A percentile compares a stretch with the other conserved stretches of the same genome.
These are phyloP conservation scores for Pythium dissotocum DNA, from an alignment of 352 stramenopile genomes.

Conservation along the genomic window DNA sequence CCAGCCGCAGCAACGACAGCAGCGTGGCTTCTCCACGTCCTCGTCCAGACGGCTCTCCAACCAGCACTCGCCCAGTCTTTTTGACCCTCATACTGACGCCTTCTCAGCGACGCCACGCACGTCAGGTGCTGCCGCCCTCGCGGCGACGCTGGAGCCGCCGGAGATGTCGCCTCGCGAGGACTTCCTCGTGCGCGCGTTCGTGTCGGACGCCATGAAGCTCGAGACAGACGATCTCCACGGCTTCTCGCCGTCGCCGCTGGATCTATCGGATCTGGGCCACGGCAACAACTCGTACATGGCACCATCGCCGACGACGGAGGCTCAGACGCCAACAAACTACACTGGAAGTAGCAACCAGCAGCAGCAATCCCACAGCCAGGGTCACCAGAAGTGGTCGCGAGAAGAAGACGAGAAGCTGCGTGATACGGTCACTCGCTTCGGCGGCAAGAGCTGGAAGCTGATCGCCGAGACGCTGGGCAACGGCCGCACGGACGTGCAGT, in stretches of 20 bases:
- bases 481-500: slow-evolving; percentile 92
- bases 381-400: slow-evolving; percentile 77
- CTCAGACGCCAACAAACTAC: neutral
- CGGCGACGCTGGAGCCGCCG: slow-evolving; percentile 29
- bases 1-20: neutral
- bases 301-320: neutral
- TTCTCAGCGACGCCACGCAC: slow-evolving; percentile 1
- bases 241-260: neutral
- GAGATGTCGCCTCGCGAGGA: slow-evolving; percentile 71
- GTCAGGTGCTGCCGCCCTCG: neutral
- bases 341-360: slow-evolving; percentile 19
- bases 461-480: slow-evolving; percentile 90
- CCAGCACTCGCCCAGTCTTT: slow-evolving; percentile 27
- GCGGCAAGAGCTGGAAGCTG: slow-evolving; percentile 95
- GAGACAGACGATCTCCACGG: slow-evolving; percentile 17
- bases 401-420: slow-evolving; percentile 91
- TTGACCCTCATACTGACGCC: neutral
- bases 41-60: slow-evolving; percentile 8
- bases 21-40: neutral
- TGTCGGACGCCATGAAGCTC: slow-evolving; percentile 56
- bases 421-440: slow-evolving; percentile 87
- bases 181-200: slow-evolving; percentile 71
- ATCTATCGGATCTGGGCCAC: neutral
- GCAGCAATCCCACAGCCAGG: slow-evolving; percentile 8
- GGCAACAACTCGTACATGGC: neutral